Conservation (phyloP, 805 yeast species). For the Zygotorulaspora danielsina region DNA sequence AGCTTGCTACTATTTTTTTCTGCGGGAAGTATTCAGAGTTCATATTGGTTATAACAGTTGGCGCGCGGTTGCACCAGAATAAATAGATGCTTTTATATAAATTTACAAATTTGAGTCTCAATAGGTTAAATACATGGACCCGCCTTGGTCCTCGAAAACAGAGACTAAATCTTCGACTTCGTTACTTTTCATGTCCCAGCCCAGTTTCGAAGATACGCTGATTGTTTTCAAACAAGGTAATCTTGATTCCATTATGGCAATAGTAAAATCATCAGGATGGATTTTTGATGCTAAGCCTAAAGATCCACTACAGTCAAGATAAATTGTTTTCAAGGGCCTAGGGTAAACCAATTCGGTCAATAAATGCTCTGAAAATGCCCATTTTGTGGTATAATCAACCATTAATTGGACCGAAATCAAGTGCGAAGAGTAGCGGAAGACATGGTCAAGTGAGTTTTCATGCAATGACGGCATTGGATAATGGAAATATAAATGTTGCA, state of each 20-base stretch:
- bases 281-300: constrained; percentile 77
- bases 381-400: constrained; percentile 67
- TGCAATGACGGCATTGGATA: constrained; percentile 86
- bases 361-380: constrained; percentile 47
- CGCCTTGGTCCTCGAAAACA: constrained; percentile 68
- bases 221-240: constrained; percentile 63
- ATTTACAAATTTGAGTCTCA: constrained; percentile 4
- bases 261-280: constrained; percentile 82
- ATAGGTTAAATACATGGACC: constrained; percentile 62
- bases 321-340: constrained; percentile 49
- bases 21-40: no score
- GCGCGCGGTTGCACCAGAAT: no score
- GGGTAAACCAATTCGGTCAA: constrained; percentile 32
- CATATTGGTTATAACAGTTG: not conserved
- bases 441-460: constrained; percentile 64
- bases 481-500: constrained; percentile 60
- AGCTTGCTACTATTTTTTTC: no score
- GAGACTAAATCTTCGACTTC: constrained; percentile 61
- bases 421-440: constrained; percentile 74
- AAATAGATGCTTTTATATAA: no score
- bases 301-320: constrained; percentile 80
- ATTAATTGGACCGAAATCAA: constrained; percentile 59
- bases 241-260: constrained; percentile 76
- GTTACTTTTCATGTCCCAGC: constrained; percentile 73
- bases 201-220: constrained; percentile 68